A percentile compares a stretch with the other conserved stretches of the same genome.
These are phyloP conservation scores for Tulasnella sp. DNA, from an alignment of 768 basidiomycete genomes.

Conservation along the genomic window DNA sequence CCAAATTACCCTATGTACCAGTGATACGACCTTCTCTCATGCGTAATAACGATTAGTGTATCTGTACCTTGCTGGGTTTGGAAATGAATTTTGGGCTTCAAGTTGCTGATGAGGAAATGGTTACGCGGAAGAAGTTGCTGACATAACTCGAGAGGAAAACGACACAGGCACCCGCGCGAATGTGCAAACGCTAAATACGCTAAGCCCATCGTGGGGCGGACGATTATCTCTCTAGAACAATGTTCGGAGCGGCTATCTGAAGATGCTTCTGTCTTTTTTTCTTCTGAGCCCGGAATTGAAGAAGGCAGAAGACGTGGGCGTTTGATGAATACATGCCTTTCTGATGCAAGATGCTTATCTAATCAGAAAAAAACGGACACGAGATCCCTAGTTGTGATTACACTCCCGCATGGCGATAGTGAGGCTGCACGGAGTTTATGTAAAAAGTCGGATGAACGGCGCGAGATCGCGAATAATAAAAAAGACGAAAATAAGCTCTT, in stretches of 20 bases:
- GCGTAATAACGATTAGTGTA: not conserved
- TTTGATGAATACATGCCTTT: not conserved
- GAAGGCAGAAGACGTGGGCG: not conserved
- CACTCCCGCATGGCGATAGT: constrained; percentile 5
- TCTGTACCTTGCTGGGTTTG: not conserved
- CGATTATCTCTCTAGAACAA: not conserved
- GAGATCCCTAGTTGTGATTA: not conserved
- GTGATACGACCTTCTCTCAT: not conserved
- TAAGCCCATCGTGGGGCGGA: not conserved
- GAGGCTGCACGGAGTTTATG: not conserved
- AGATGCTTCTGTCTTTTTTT: not conserved
- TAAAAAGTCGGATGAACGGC: not conserved
- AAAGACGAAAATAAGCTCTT: not conserved
- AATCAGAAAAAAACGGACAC: not conserved
- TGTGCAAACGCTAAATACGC: too few relatives aligned
- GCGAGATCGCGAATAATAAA: not conserved
- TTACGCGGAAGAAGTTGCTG: too few relatives aligned
- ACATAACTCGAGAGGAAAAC: not conserved
- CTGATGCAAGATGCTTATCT: not conserved
- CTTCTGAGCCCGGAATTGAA: not conserved
- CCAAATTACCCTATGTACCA: not conserved
- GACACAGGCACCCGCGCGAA: not conserved
- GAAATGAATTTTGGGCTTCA: not conserved
- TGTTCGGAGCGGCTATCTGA: not conserved
- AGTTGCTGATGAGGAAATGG: too few relatives aligned